phyloP scores from a whole-genome alignment of 2,329 filamentous ascomycete species.

The Xylariaceae sp. region DNA sequence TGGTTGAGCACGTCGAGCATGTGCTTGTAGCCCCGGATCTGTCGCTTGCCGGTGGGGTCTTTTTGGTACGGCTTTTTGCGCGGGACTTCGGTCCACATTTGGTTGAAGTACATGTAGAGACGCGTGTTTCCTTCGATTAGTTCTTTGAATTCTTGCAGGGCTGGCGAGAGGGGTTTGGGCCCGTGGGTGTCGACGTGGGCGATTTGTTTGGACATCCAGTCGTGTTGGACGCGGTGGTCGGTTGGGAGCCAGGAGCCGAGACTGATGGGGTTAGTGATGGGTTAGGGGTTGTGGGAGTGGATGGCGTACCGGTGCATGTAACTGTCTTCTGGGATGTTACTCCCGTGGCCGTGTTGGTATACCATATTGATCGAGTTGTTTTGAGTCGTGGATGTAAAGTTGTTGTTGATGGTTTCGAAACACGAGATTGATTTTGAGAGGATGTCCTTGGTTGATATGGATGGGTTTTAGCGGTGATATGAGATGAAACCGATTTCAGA shows the following conservation, averaged over 20 bases:
- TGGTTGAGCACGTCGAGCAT: constrained; percentile 64
- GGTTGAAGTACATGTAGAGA: constrained; percentile 60
- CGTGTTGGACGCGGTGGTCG: constrained; percentile 56
- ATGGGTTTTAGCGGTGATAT: background rate
- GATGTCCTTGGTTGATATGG: background rate
- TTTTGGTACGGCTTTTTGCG: constrained; percentile 52
- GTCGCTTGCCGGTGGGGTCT: constrained; percentile 55
- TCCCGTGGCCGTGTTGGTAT: constrained; percentile 45
- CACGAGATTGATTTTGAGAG: background rate
- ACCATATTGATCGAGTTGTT: constrained; percentile 38
- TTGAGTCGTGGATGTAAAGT: background rate
- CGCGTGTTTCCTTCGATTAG: constrained; percentile 60
- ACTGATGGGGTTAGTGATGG: constrained; percentile 22
- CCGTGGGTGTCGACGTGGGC: constrained; percentile 48
- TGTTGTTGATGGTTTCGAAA: background rate
- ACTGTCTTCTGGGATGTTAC: constrained; percentile 47
- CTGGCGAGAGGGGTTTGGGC: constrained; percentile 49
- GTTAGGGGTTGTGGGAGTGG: background rate
- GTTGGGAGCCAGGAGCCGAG: constrained; percentile 53
- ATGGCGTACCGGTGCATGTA: constrained; percentile 40
- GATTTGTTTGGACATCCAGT: constrained; percentile 56
- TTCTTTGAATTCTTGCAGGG: constrained; percentile 58
- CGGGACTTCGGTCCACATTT: constrained; percentile 66
- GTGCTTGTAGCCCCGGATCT: constrained; percentile 60
- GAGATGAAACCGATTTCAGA: constrained; percentile 3